Evolutionary conservation across 164 flowering plant species (phyloP).

Genomic region (Magnolia officinalis): DNA sequence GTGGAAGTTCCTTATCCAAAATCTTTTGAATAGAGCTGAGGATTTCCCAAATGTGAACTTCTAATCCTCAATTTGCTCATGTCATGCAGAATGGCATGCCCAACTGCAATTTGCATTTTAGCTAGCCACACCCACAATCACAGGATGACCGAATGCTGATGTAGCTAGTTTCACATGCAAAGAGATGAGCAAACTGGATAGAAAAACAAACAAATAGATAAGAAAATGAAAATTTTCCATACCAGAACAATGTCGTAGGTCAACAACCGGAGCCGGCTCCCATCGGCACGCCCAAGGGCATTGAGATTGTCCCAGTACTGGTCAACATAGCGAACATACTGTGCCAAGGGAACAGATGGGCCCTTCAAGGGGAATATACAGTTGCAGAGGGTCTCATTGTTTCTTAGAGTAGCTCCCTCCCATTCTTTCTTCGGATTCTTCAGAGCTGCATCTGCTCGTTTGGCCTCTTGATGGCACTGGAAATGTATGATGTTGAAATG

Average conservation of each 20-base stretch:
- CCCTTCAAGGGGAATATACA: slow-evolving; percentile 90
- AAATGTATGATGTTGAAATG: slow-evolving; percentile 96
- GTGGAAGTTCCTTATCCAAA: no score
- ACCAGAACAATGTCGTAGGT: slow-evolving; percentile 98
- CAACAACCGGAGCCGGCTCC: slow-evolving; percentile 82
- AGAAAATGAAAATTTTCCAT: slow-evolving; percentile 10
- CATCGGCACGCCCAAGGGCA: slow-evolving; percentile 96
- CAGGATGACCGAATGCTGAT: no score
- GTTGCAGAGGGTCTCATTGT: slow-evolving; percentile 95
- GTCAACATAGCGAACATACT: slow-evolving; percentile 80
- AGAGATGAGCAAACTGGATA: no score
- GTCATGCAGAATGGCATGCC: not conserved
- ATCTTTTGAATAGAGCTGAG: no score
- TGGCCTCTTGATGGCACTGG: slow-evolving; percentile 99
- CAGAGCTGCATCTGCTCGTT: slow-evolving; percentile 92
- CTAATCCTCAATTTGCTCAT: not conserved
- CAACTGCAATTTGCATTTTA: not conserved
- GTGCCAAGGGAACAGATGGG: slow-evolving; percentile 75
- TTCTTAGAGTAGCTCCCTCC: slow-evolving; percentile 97
- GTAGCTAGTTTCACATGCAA: no score
- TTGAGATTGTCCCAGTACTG: slow-evolving; percentile 95
- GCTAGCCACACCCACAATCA: not conserved
- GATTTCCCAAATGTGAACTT: no score
- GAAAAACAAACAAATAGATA: not conserved
- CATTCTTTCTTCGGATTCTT: slow-evolving; percentile 97